Conservation (phyloP, 2,329 filamentous ascomycete species). For the Ophiostoma novo-ulmi region DNA sequence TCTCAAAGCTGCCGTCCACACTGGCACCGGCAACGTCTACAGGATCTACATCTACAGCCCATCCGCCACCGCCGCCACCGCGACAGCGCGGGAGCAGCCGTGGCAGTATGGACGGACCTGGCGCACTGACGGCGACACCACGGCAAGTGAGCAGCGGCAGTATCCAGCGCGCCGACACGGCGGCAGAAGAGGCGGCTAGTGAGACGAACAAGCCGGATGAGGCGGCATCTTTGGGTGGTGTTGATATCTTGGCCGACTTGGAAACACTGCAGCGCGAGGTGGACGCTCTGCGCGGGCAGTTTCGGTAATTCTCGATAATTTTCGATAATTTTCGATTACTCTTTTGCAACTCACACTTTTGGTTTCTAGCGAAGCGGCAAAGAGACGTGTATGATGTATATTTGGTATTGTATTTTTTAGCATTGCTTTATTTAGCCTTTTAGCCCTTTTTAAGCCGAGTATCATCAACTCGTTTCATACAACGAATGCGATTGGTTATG, state of each 20-base stretch:
- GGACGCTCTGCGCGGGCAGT: slow-evolving; percentile 49
- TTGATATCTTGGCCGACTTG: slow-evolving; percentile 67
- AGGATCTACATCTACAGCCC: slow-evolving; percentile 23
- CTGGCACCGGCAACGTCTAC: not conserved
- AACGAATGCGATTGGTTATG: not conserved
- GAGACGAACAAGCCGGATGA: not conserved
- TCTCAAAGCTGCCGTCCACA: slow-evolving; percentile 22
- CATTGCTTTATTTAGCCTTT: not conserved
- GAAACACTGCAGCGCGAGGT: slow-evolving; percentile 69
- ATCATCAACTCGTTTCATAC: not conserved
- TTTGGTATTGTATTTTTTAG: not conserved
- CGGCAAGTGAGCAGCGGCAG: slow-evolving; percentile 35
- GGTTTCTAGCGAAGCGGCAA: not conserved
- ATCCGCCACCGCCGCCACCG: slow-evolving; percentile 48
- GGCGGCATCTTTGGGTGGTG: slow-evolving; percentile 30
- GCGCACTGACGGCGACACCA: slow-evolving; percentile 27
- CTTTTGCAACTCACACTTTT: not conserved
- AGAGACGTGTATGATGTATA: not conserved
- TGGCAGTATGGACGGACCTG: slow-evolving; percentile 38
- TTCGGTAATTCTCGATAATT: not conserved
- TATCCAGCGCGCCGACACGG: slow-evolving; percentile 23
- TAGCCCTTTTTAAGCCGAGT: not conserved
- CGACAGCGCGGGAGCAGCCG: slow-evolving; percentile 46
- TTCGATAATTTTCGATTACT: not conserved
- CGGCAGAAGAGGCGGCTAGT: slow-evolving; percentile 29